phyloP scores from a whole-genome alignment of 441 rosid species.

The Gossypium lobatum region DNA sequence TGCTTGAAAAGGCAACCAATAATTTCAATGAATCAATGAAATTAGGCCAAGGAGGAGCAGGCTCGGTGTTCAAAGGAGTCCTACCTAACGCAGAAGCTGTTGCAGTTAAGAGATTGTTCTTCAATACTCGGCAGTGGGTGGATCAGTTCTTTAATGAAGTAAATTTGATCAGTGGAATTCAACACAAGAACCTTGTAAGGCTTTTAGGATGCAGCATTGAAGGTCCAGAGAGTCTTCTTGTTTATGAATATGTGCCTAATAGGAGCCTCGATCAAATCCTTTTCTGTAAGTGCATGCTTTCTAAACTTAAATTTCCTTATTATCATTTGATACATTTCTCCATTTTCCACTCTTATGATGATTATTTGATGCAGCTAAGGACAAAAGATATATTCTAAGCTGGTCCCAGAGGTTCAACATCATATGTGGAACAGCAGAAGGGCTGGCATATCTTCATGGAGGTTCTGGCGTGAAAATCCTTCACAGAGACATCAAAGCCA shows the following conservation, averaged over 20 bases:
- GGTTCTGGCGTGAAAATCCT: constrained; percentile 44
- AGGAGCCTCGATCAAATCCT: constrained; percentile 63
- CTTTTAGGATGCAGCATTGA: constrained; percentile 76
- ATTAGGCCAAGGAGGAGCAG: constrained; percentile 73
- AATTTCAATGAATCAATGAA: constrained; percentile 44
- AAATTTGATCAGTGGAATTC: constrained; percentile 50
- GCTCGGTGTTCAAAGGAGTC: constrained; percentile 59
- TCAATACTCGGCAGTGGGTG: constrained; percentile 59
- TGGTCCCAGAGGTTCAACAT: constrained; percentile 56
- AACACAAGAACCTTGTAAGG: constrained; percentile 59
- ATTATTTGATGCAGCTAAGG: constrained; percentile 33
- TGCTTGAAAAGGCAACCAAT: constrained; percentile 50
- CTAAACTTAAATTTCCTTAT: neutral
- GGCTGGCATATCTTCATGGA: constrained; percentile 60
- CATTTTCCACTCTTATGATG: neutral
- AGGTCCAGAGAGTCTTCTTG: constrained; percentile 55
- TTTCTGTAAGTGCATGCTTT: constrained; percentile 11
- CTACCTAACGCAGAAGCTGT: constrained; percentile 54
- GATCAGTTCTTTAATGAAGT: constrained; percentile 79
- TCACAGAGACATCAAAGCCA: neutral
- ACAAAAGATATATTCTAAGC: constrained; percentile 34
- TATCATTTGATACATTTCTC: neutral
- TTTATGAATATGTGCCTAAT: constrained; percentile 42
- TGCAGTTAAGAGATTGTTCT: constrained; percentile 61
- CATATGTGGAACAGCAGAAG: constrained; percentile 58